Conservation (phyloP, 768 basidiomycete species). For the Leucosporidium yakuticum region DNA sequence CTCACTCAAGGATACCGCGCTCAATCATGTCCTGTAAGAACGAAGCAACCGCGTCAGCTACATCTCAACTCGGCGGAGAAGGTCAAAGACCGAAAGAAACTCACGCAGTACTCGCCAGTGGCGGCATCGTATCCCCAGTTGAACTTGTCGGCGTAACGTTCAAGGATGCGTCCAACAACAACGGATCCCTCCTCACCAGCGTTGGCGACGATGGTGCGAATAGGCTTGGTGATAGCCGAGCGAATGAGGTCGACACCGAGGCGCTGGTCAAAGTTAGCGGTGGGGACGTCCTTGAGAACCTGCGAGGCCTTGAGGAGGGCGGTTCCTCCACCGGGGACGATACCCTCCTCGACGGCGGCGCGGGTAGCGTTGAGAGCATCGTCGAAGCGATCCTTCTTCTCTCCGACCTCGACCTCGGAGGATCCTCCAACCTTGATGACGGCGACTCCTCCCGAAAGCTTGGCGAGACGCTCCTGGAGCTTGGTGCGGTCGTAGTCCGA, state of each 20-base stretch:
- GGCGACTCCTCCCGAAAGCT: conserved; percentile 91
- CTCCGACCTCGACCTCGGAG: conserved; percentile 90
- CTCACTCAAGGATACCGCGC: conserved; percentile 75
- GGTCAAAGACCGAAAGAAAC: no score
- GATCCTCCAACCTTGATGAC: conserved; percentile 96
- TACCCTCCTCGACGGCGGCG: conserved; percentile 96
- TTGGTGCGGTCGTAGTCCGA: conserved; percentile 90
- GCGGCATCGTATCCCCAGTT: conserved; percentile 87
- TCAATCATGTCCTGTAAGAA: conserved; percentile 68
- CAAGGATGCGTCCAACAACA: conserved; percentile 78
- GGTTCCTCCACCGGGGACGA: conserved; percentile 92
- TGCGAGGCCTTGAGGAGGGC: conserved; percentile 67
- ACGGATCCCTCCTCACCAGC: conserved; percentile 92
- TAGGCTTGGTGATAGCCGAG: conserved; percentile 70
- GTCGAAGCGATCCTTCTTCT: conserved; percentile 94
- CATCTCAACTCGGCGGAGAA: no score
- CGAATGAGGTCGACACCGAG: conserved; percentile 70
- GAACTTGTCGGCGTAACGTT: conserved; percentile 62
- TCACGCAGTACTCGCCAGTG: conserved; percentile 71
- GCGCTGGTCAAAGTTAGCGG: conserved; percentile 92
- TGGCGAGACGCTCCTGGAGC: conserved; percentile 93
- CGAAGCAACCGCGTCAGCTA: conserved; percentile 34
- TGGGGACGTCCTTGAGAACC: conserved; percentile 65
- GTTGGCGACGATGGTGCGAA: conserved; percentile 82
- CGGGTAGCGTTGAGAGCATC: conserved; percentile 90